Base-by-base conservation (phyloP, 2,329 filamentous ascomycete genomes). In the Diaporthe sp. region DNA sequence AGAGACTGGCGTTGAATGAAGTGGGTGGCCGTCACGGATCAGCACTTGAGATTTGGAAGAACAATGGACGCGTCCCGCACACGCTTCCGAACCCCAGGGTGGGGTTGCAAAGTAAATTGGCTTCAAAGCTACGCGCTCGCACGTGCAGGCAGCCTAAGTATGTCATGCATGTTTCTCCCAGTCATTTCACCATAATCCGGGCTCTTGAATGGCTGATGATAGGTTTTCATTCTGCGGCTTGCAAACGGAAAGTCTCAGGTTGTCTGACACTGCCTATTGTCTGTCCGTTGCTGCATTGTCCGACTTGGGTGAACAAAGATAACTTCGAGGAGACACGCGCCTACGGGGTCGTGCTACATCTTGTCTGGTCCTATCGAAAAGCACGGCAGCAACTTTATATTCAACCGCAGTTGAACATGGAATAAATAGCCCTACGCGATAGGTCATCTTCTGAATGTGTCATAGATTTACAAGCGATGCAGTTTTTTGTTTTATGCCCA, bases 111-210 rank as follows among this genome's bases (percentile, higher is more conserved):
- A 39, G 37, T 39, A 39, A 13, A 39, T 39, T 39, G 37, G 37
- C 37, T 39, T 53, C 22, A 25, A 22, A 37, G 22, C 31, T 67
- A 67, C 62, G 62, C 65, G 65, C 19, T 13, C n/a, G 49, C 65
- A 69, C 65, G 65, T 69, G 65, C 46, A 4, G 37, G 37, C 37
- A 13, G 37, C 37, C 37, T 12, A 13, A 12, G 37, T 39, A 31
- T 31, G 4, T 34, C 28, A 15, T n/a, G 9, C 6, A 59, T n/a
- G 15, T 37, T 12, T 39, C 34, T 67, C 10, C 19, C 49, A 57
- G 39, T 57, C 25, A 28, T 12, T 55, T 28, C 22, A 15, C 10
- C n/a, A 53, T 5, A 22, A 10, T 25, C 49, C 17, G 9, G 13
- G 39, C 8, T 22, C 22, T 31, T 53, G 15, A 19, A 6, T 12